Evolutionary conservation across 805 yeast genomes (phyloP), one percentile per base, ranked within the genome.

Genomic region (Myxozyma geophila): DNA sequence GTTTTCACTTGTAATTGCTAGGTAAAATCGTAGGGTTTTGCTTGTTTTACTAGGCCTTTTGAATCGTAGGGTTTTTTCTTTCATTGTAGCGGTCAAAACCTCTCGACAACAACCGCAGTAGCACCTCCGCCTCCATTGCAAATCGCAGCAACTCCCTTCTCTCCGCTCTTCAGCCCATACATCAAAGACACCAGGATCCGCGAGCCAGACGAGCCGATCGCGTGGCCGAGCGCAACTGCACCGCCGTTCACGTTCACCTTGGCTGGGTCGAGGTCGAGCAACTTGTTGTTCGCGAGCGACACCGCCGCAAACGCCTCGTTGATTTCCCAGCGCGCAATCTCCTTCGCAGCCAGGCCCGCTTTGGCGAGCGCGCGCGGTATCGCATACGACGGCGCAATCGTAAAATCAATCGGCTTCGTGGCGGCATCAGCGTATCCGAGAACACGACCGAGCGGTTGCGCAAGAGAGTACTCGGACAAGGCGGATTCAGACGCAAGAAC

Each of bases 91-190:
- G n/a, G n/a, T n/a, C n/a, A 51, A 43, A 51, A 12, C 43, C 21
- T 36, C 54, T 51, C 54, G 12, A 51, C 54, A 12, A 92, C 87
- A 71, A 92, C 81, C n/a, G 97, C 85, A 51, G 96, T 89, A 54
- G 98, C 97, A 76, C 96, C 98, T 76, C 98, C 98, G 74, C 98
- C 98, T 81, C 98, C 98, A 76, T 92, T 93, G 83, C 98, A 92
- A 73, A 92, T 88, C 78, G 90, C 97, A 71, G 96, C 97, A 68
- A 86, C 89, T 76, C 98, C 98, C 68, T 86, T 79, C 78, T 88
- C 90, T 71, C 92, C 92, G 77, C 90, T 96, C 57, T 77, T 72
- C 61, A 78, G 71, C 44, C 71, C 70, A 66, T 74, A 69, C 54
- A 79, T 62, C 37, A 78, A 67, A 19, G 80, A 77, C 67, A 89